Evolutionary conservation across 2,329 filamentous ascomycete species (phyloP).

Genomic region (Lasiodiplodia sp.): DNA sequence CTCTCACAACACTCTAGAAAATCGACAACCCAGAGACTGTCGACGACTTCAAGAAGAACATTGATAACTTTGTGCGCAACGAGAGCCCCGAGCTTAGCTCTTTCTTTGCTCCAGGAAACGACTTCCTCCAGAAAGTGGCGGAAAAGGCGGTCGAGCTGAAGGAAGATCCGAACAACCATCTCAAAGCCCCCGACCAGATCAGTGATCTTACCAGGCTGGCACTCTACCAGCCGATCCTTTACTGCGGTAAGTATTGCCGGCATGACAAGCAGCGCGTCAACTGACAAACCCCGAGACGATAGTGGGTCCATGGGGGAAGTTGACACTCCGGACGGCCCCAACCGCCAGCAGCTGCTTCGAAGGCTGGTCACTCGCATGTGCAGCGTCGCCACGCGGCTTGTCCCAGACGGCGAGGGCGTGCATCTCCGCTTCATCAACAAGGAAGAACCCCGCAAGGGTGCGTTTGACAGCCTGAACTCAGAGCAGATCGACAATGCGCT

Average conservation of each 20-base stretch:
- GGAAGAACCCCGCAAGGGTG: background rate
- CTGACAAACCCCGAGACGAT: background rate
- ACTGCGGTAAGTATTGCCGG: background rate
- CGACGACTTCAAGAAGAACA: background rate
- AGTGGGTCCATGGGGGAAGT: background rate
- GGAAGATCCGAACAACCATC: background rate
- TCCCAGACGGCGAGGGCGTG: background rate
- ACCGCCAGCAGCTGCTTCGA: background rate
- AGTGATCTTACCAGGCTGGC: background rate
- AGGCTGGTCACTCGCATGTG: background rate
- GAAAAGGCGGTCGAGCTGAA: background rate
- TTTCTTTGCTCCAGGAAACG: background rate
- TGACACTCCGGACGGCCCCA: background rate
- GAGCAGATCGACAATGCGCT: background rate
- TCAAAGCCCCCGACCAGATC: background rate
- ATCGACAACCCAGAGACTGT: background rate
- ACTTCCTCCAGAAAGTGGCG: background rate
- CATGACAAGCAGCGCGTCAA: background rate
- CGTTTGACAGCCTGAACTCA: background rate
- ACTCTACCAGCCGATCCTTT: background rate
- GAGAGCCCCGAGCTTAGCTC: background rate
- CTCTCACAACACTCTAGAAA: background rate
- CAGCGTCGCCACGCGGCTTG: background rate
- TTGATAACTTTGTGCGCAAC: background rate
- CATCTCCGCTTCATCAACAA: background rate